These are phyloP conservation scores for Penicillium sp. DNA, from an alignment of 2,329 filamentous ascomycete species.

Conservation along the genomic window DNA sequence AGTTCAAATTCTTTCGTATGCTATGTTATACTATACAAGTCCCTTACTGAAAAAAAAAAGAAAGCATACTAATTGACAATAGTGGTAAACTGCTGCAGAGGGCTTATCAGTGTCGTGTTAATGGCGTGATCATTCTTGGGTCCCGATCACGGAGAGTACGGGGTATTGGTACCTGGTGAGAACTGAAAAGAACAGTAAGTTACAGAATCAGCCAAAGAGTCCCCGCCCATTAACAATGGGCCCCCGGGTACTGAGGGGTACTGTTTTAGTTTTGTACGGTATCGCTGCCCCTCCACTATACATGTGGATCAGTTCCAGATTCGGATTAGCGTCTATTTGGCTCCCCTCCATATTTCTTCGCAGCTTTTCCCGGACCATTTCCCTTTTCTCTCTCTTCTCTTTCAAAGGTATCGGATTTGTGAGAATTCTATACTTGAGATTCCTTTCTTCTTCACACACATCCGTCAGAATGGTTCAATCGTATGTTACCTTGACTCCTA, in stretches of 20 bases:
- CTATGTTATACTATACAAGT: neutral
- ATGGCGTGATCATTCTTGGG: conserved; percentile 9
- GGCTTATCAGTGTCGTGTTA: conserved; percentile 1
- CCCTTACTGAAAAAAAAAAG: neutral
- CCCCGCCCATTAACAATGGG: neutral
- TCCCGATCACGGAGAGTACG: conserved; percentile 13
- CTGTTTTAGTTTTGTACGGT: neutral
- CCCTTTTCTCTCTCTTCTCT: conserved; percentile 15
- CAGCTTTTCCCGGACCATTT: conserved; percentile 4
- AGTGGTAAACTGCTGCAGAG: neutral
- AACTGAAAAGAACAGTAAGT: conserved; percentile 5
- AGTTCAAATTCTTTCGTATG: neutral
- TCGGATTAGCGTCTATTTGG: conserved; percentile 25
- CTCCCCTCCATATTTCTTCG: conserved; percentile 12
- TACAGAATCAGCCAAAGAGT: neutral
- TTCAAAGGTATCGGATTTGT: conserved; percentile 29
- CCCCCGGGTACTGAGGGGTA: neutral
- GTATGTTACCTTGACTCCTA: conserved; percentile 41
- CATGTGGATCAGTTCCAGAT: neutral
- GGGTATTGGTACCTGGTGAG: neutral
- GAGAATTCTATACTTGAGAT: conserved; percentile 20
- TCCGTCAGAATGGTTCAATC: conserved; percentile 59
- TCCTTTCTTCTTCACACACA: conserved; percentile 21
- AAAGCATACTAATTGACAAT: neutral
- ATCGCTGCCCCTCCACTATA: conserved; percentile 4